phyloP scores from a whole-genome alignment of 2,329 filamentous ascomycete species.

The Domatiomyces globalis region DNA sequence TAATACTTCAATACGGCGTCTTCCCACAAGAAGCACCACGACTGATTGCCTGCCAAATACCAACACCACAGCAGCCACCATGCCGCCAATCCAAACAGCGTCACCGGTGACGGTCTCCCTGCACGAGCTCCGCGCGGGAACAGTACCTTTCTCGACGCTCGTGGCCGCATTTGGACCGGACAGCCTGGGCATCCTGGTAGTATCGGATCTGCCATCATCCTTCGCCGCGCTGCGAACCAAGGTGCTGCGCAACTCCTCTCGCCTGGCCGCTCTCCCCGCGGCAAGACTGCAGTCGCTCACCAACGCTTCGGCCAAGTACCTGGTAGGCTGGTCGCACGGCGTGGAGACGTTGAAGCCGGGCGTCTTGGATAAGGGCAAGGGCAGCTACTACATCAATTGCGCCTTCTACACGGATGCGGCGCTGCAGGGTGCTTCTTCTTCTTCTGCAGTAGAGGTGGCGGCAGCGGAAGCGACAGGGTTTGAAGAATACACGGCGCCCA shows the following conservation, averaged over 20 bases:
- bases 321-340: slow-evolving; percentile 50
- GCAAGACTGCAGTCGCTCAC: slow-evolving; percentile 46
- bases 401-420: slow-evolving; percentile 35
- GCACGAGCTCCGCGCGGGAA: slow-evolving; percentile 11
- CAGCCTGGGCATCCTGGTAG: slow-evolving; percentile 84
- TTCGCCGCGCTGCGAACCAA: slow-evolving; percentile 59
- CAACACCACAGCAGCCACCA: neutral
- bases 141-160: slow-evolving; percentile 31
- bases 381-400: slow-evolving; percentile 51
- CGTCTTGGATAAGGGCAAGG: slow-evolving; percentile 48
- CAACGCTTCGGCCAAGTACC: slow-evolving; percentile 39
- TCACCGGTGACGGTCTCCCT: slow-evolving; percentile 15
- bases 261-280: slow-evolving; percentile 65
- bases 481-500: slow-evolving; percentile 77
- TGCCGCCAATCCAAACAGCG: slow-evolving; percentile 10
- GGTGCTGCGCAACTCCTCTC: slow-evolving; percentile 74
- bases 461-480: no score
- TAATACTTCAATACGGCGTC: no score
- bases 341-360: slow-evolving; percentile 50
- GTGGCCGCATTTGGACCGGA: slow-evolving; percentile 71
- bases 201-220: slow-evolving; percentile 62
- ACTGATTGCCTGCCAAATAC: neutral
- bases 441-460: no score
- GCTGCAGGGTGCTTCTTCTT: slow-evolving; percentile 7
- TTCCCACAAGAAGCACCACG: no score